Evolutionary conservation across 1,284 basidiomycete species (phyloP), one percentile per base, ranked within the genome.

Genomic region (Acaromyces ingoldii): DNA sequence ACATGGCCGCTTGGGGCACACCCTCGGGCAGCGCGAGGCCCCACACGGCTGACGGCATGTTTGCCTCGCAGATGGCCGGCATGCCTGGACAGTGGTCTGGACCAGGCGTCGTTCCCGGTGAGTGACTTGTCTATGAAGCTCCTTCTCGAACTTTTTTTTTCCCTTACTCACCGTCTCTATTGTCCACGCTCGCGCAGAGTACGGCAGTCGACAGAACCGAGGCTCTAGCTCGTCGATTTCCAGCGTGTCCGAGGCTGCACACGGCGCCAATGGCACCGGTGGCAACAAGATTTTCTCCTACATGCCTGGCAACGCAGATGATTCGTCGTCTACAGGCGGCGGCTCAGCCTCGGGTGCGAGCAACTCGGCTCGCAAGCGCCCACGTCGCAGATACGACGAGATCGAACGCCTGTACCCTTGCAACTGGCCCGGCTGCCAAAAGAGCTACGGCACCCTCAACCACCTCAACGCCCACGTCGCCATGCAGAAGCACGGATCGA

Each of bases 381-480:
- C 65, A 22, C 58, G 67, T 10, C 41, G 67, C 15, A 50, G 67
- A 2, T 68, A 68, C 48, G 66, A 70, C 40, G 67, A 73, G 80
- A 91, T 92, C 58, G 90, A 92, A 77, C 82, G 90, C n/a, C 78
- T 91, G 40, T 92, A 92, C 76, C 82, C 83, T 54, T 92, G 89
- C 79, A 80, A 78, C 62, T 91, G 85, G 82, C 84, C 84, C 1
- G 85, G 87, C 41, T 92, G 89, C 76, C 81, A 82, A 36, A 92
- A 92, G 77, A 56, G 86, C 41, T 90, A 91, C 70, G 88, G 88
- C 19, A 91, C 88, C 4, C 81, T 92, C 38, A 92, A 92, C 76
- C 89, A 92, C 75, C 81, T 92, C 58, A 92, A 92, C 72, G 89
- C 89, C 17, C 89, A 92, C 75, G 88, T 92, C 59, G 86, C 84